phyloP scores from a whole-genome alignment of 2,329 filamentous ascomycete genomes.

The Dendrostoma leiphaemia region DNA sequence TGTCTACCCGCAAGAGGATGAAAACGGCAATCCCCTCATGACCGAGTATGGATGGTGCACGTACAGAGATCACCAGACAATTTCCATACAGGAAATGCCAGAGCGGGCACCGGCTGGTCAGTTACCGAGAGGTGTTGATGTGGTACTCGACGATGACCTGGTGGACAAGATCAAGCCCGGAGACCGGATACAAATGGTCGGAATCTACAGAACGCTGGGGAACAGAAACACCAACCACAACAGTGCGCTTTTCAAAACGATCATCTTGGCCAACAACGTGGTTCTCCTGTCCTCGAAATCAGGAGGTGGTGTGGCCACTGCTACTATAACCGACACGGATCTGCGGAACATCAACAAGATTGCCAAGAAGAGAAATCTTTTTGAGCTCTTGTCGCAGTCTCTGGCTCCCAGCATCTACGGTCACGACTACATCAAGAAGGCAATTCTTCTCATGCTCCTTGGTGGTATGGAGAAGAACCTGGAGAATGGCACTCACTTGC shows the following conservation, averaged over 20 bases:
- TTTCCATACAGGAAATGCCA: constrained; percentile 99
- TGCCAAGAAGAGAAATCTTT: constrained; percentile 89
- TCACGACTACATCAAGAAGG: constrained; percentile 97
- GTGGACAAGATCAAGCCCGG: constrained; percentile 95
- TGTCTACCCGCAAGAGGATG: constrained; percentile 92
- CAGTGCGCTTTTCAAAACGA: constrained; percentile 90
- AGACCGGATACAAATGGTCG: constrained; percentile 94
- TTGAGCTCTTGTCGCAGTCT: constrained; percentile 89
- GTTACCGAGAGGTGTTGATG: constrained; percentile 90
- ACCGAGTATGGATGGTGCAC: constrained; percentile 97
- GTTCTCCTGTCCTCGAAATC: constrained; percentile 95
- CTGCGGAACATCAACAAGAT: constrained; percentile 99
- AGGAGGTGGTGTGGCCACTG: constrained; percentile 87
- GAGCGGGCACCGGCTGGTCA: constrained; percentile 94
- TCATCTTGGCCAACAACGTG: constrained; percentile 92
- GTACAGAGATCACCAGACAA: constrained; percentile 94
- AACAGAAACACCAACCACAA: constrained; percentile 90
- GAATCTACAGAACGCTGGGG: constrained; percentile 89
- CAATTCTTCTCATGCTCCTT: constrained; percentile 90
- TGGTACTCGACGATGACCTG: constrained; percentile 93
- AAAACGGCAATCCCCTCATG: constrained; percentile 84
- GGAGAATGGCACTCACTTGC: constrained; percentile 94
- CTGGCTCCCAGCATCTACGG: constrained; percentile 95
- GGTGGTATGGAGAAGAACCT: constrained; percentile 98
- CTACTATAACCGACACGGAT: constrained; percentile 91